phyloP scores from a whole-genome alignment of 208 protist genomes.

The Leishmania turanica region DNA sequence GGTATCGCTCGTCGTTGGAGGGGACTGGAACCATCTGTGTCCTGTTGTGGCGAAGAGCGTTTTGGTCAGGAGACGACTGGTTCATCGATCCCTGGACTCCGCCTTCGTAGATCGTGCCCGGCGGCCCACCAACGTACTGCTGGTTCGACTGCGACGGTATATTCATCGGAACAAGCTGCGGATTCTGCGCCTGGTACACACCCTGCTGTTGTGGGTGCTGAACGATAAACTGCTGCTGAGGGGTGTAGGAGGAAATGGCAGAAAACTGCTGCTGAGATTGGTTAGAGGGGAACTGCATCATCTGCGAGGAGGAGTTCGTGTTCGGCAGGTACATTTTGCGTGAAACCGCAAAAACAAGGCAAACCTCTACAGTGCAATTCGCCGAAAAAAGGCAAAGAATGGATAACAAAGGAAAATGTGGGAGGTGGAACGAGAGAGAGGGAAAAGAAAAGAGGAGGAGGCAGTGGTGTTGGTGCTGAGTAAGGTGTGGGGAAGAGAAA shows the following conservation, averaged over 20 bases:
- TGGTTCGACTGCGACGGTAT: slow-evolving; percentile 41
- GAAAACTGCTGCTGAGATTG: slow-evolving; percentile 45
- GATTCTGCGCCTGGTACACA: slow-evolving; percentile 38
- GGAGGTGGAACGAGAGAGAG: background rate
- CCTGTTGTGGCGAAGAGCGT: slow-evolving; percentile 22
- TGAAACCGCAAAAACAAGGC: slow-evolving; percentile 1
- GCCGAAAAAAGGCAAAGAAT: background rate
- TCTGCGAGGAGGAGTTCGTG: slow-evolving; percentile 25
- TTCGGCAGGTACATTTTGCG: slow-evolving; percentile 34
- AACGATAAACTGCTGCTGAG: slow-evolving; percentile 38
- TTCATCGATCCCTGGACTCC: slow-evolving; percentile 29
- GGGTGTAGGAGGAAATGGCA: slow-evolving; percentile 35
- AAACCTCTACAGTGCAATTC: background rate
- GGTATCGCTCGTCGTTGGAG: slow-evolving; percentile 63
- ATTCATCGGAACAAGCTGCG: slow-evolving; percentile 44
- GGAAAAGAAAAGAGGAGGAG: background rate
- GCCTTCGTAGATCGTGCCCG: slow-evolving; percentile 30
- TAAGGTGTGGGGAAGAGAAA: background rate
- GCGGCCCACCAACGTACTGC: slow-evolving; percentile 29
- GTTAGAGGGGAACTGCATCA: slow-evolving; percentile 36
- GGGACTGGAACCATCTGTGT: slow-evolving; percentile 44
- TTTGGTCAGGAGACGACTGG: slow-evolving; percentile 24
- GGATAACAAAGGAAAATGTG: background rate
- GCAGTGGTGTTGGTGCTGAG: background rate
- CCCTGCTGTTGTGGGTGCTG: slow-evolving; percentile 38